Base-by-base conservation (phyloP, 352 stramenopile genomes). In the Phytophthora constricta region DNA sequence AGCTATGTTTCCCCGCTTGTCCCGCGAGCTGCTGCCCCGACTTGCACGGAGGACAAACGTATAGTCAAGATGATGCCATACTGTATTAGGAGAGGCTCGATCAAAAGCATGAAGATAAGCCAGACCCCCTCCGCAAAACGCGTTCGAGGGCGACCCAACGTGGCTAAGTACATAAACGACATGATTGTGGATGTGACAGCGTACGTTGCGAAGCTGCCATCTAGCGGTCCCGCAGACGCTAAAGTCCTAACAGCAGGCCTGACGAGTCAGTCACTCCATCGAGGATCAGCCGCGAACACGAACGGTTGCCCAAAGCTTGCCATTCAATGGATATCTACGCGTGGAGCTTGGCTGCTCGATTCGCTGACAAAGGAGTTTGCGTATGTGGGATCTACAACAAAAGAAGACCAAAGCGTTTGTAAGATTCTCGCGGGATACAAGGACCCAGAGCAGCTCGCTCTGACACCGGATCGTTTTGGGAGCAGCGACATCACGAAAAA, bases 131-230 rank as follows among this genome's bases (percentile, higher is more conserved):
- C 8, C 50, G 22, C 50, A 26, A 58, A 65, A 41, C 47, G 39
- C 17, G 58, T 58, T 3, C 25, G 47, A 48, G 49, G 33, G 26
- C 16, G 23, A 20, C 48, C 47, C 20, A 65, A 58, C 17, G 27
- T 65, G 42, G n/a, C 34, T 28, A 63, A 56, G 56, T 56, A 63
- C 19, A 50, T 63, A 2, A 63, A 63, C 33, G 27, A 52, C 19
- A 23, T 50, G 10, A 47, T 63, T 25, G 33, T n/a, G n/a, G n/a
- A n/a, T n/a, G n/a, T n/a, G n/a, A n/a, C n/a, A n/a, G n/a, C n/a
- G n/a, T n/a, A n/a, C n/a, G n/a, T n/a, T n/a, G n/a, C n/a, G n/a
- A n/a, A n/a, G n/a, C n/a, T 41, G 26, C 20, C 13, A 63, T 4
- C 23, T 25, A 41, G 41, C 17, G 17, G n/a, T n/a, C 3, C 34